Evolutionary conservation across 257 asterid genomes (phyloP), one percentile per base, ranked within the genome.

Genomic region (Lycium ferocissimum): DNA sequence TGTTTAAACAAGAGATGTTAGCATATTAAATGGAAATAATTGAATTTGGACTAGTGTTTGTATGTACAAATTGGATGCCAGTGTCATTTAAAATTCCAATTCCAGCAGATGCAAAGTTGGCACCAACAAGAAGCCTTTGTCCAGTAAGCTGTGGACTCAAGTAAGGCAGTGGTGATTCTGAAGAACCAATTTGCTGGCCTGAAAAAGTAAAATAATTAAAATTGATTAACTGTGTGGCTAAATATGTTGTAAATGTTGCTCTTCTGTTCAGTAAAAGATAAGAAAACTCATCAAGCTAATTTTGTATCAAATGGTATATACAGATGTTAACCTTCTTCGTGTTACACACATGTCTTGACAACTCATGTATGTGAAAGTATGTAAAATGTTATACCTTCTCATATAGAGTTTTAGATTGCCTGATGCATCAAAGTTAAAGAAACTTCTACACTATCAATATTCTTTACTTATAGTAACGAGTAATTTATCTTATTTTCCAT

Each of bases 51-150:
- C 43, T 47, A 75, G 18, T 47, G 61, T 20, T 65, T n/a, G 40
- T 51, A 84, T 87, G 88, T 92, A 94, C 98, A 79, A 94, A 94
- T 81, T 94, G 98, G 85, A 93, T 70, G 84, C 98, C 98, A 40
- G 97, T 93, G 86, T 94, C 98, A 82, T 94, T 94, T 43, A 94
- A 96, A 80, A 94, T 88, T 86, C 95, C 97, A 79, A 94, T 93
- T 17, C 98, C 98, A 6, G 96, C 97, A 12, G 98, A 94, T 63
- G 98, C 98, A 81, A 93, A 94, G 83, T 94, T 94, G 70, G 97
- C 97, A 22, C 98, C 98, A 80, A 89, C 87, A 14, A 92, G 86
- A 78, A 92, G 92, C n/a, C 85, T 94, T 78, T 86, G 87, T 9
- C 94, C 97, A 75, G 57, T 87, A 26, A 93, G 93, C 66, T 81